Evolutionary conservation across 768 basidiomycete species (phyloP).

Genomic region (Paxillus involutus): DNA sequence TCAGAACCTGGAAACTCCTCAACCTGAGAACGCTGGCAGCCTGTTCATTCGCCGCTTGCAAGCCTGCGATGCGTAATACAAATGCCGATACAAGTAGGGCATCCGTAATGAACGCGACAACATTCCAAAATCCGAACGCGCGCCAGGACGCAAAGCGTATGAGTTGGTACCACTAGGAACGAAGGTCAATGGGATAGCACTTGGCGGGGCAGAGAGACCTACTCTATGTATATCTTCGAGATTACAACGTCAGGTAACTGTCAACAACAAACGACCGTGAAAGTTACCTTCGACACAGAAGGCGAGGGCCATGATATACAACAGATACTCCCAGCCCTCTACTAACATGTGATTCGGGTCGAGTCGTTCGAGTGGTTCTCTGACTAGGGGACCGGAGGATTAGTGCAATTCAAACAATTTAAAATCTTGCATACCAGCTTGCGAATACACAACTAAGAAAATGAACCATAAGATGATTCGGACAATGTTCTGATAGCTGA

Average conservation of each 20-base stretch:
- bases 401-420: not conserved
- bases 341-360: constrained; percentile 53
- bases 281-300: constrained; percentile 77
- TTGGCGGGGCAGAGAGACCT: not conserved
- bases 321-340: constrained; percentile 76
- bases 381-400: constrained; percentile 43
- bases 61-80: constrained; percentile 62
- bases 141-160: constrained; percentile 76
- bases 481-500: constrained; percentile 83
- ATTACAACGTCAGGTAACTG: constrained; percentile 39
- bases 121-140: constrained; percentile 81
- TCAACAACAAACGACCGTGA: not conserved
- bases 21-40: constrained; percentile 42
- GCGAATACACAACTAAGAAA: constrained; percentile 79
- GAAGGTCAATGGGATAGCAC: not conserved
- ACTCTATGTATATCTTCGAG: constrained; percentile 26
- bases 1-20: constrained; percentile 84
- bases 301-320: constrained; percentile 78
- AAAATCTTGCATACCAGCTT: constrained; percentile 58
- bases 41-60: constrained; percentile 36
- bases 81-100: constrained; percentile 73
- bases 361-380: constrained; percentile 73
- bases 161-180: constrained; percentile 61
- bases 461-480: constrained; percentile 76
- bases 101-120: constrained; percentile 72